Evolutionary conservation across 1,139 yeast species (phyloP), one percentile per base, ranked within the genome.

Genomic region (Hansenula sp.): DNA sequence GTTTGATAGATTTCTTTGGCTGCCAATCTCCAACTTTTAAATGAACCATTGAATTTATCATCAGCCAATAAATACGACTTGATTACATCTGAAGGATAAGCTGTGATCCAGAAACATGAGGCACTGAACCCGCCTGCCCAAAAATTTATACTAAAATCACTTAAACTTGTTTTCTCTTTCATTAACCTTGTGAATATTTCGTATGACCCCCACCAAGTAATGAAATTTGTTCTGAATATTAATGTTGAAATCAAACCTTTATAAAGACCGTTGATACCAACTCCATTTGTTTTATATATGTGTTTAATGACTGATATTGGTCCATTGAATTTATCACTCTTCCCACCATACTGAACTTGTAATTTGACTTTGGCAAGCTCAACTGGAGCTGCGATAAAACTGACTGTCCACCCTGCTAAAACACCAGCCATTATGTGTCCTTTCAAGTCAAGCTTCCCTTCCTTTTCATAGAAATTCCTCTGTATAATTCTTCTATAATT

Each of bases 161-260:
- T 77, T 71, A 86, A 56, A 33, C 68, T 63, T 1, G 96, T 87
- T 53, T 85, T 71, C 12, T 72, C 68, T 51, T 78, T 75, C 63
- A 89, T 82, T 71, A 76, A 82, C 44, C 76, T 74, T 11, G 94
- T 86, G 60, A 88, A 76, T 12, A 88, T 48, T 58, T 89, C 96
- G 60, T 89, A 89, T 0, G 95, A 82, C 2, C 96, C 96, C 97
- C 97, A 90, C 94, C 96, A 89, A 49, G 87, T 87, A 35, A 87
- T 72, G 59, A 90, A 90, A 65, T 87, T 87, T 1, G 96, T 81
- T 58, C 96, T 74, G 67, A 90, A 90, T 13, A 90, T 74, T 85
- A 89, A 80, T 0, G 97, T 90, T 12, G 96, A 81, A n/a, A 81
- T 64, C 41, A 90, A 70, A 7, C 96, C 96, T 54, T 85, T 81